Conservation (phyloP, 257 asterid species). For the Vinca minor region DNA sequence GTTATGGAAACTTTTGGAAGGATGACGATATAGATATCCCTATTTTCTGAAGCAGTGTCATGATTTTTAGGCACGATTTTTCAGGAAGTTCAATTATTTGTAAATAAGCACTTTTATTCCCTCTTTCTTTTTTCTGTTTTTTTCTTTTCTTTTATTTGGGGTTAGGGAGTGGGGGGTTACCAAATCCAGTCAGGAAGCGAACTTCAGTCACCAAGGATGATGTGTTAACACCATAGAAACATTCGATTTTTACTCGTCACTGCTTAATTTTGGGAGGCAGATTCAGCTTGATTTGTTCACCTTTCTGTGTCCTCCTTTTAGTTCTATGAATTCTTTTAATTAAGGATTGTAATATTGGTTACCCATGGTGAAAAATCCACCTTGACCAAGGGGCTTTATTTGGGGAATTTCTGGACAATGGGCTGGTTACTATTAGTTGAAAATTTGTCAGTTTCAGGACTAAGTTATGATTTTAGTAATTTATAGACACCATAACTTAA, state of each 20-base stretch:
- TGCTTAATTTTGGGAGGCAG: not conserved
- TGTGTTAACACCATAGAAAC: not conserved
- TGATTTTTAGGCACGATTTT: no score
- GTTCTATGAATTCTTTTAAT: not conserved
- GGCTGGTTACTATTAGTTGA: not conserved
- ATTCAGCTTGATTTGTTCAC: no score
- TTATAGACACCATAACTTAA: no score
- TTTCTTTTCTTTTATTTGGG: no score
- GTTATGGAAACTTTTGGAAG: not conserved
- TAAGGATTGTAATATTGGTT: not conserved
- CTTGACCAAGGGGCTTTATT: not conserved
- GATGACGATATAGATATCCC: not conserved
- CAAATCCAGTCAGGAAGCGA: not conserved
- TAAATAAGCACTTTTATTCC: no score
- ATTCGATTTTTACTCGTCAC: not conserved
- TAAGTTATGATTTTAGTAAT: not conserved
- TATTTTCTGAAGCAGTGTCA: no score
- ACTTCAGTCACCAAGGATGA: not conserved
- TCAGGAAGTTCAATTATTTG: not conserved
- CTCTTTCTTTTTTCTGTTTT: not conserved
- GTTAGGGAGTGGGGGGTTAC: no score
- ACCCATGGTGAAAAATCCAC: not conserved
- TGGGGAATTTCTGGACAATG: not conserved
- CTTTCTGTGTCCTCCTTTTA: not conserved
- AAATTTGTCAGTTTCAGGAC: not conserved